Evolutionary conservation across 2,329 filamentous ascomycete genomes (phyloP).

Genomic region (Pseudocercospora pini-densiflorae): DNA sequence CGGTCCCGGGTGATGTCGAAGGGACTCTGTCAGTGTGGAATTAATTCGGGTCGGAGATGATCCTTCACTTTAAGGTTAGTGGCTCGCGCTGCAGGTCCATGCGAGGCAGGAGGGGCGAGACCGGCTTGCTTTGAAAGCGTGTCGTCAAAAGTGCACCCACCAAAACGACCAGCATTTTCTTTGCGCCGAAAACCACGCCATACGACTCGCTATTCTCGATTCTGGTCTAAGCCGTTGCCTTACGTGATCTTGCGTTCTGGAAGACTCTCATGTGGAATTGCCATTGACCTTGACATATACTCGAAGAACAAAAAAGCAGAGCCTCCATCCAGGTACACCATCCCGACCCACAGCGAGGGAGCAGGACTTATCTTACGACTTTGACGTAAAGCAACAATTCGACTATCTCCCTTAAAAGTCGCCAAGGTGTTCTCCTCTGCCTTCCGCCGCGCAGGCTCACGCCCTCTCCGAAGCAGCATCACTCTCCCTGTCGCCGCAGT

Average conservation of each 20-base stretch:
- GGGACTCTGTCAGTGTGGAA: not conserved
- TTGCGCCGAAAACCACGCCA: not conserved
- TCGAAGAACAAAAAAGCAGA: not conserved
- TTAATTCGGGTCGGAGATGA: not conserved
- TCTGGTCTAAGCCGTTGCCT: not conserved
- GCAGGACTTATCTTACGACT: not conserved
- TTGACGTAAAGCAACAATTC: not conserved
- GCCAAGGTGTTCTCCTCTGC: conserved; percentile 89
- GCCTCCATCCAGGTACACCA: not conserved
- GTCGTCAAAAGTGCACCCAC: not conserved
- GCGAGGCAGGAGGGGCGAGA: not conserved
- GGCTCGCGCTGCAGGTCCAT: not conserved
- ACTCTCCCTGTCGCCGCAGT: conserved; percentile 75
- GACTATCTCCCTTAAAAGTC: not conserved
- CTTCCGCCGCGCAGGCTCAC: conserved; percentile 66
- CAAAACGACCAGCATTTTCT: not conserved
- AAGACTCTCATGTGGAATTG: not conserved
- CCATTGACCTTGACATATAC: not conserved
- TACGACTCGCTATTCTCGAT: not conserved
- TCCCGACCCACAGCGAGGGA: not conserved
- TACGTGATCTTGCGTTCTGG: not conserved
- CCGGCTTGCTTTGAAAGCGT: conserved; percentile 4
- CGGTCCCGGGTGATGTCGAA: not conserved
- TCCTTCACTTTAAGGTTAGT: conserved; percentile 5
- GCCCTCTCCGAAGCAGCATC: conserved; percentile 72